These are phyloP conservation scores for Leccinum fibrillosum DNA, from an alignment of 768 basidiomycete genomes.

Conservation along the genomic window DNA sequence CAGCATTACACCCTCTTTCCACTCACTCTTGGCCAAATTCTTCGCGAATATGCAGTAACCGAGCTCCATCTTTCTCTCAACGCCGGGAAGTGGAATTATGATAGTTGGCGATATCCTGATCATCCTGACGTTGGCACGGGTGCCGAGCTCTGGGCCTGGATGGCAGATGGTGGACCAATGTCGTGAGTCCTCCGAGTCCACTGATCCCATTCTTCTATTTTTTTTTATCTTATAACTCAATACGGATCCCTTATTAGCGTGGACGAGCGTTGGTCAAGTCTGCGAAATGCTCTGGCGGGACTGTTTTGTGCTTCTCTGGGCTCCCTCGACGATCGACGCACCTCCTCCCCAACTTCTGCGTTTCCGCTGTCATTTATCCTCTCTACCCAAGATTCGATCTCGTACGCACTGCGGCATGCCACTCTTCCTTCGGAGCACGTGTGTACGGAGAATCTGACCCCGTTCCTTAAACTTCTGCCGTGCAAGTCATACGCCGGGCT, in stretches of 20 bases:
- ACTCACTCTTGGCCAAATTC: conserved; percentile 79
- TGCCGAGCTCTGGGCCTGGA: conserved; percentile 91
- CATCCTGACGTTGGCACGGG: conserved; percentile 78
- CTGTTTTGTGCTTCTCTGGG: conserved; percentile 93
- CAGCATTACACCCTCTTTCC: conserved; percentile 90
- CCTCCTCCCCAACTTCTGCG: conserved; percentile 59
- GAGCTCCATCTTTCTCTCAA: conserved; percentile 89
- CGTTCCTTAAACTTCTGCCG: conserved; percentile 91
- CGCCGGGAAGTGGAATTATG: conserved; percentile 89
- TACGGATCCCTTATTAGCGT: conserved; percentile 39
- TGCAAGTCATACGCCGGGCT: conserved; percentile 89
- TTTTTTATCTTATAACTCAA: neutral
- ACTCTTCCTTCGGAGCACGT: conserved; percentile 80
- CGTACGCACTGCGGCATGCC: conserved; percentile 68
- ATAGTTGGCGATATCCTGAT: conserved; percentile 77
- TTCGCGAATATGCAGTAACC: conserved; percentile 80
- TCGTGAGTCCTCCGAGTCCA: conserved; percentile 38
- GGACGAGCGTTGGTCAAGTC: conserved; percentile 76
- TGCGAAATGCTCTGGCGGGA: conserved; percentile 88
- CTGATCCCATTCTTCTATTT: neutral
- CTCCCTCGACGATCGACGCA: conserved; percentile 69
- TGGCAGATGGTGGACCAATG: conserved; percentile 58
- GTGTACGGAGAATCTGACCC: conserved; percentile 97
- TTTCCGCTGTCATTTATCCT: conserved; percentile 66
- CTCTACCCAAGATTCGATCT: conserved; percentile 31